Evolutionary conservation across 108 stramenopile species (phyloP), one percentile per base, ranked within the genome.

Genomic region (Pinguiococcus pyrenoidosus): DNA sequence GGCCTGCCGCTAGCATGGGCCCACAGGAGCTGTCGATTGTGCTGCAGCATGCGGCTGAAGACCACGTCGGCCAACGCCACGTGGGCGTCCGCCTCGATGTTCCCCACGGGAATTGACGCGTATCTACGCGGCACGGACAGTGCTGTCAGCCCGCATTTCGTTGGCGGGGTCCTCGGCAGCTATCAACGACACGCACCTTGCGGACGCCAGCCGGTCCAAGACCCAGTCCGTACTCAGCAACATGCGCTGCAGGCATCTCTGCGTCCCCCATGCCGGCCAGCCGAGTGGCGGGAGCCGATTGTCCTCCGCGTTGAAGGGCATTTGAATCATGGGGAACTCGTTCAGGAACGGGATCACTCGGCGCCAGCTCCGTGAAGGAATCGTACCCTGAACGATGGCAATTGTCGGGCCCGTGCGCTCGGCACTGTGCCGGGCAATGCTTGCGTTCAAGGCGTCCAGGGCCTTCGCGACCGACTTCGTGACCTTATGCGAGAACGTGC

Each of bases 21-120:
- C 97, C 97, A 99, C n/a, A 86, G 73, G 10, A 92, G 36, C 32
- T 87, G 81, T 39, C 85, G 64, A 54, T 81, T 85, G 60, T 76
- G 74, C 37, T 54, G 37, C 23, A 96, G 56, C 23, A 66, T 59
- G 21, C 97, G 76, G 20, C 66, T 68, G 40, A 86, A 78, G 22
- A 80, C 48, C 2, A 83, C 72, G 44, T 96, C 94, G 50, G 73
- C 86, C 49, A 87, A 62, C 3, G 72, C 59, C 8, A 71, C 60
- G 35, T 68, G 76, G 17, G 81, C 80, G 49, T 92, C 89, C 5
- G 60, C 56, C 5, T 76, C 79, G 17, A 99, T 45, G 58, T 94
- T 92, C 21, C 89, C 90, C 13, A 96, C 52, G 2, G 97, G 97
- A 10, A 95, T n/a, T n/a, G 22, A 13, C 37, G 50, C n/a, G 50